A percentile compares a stretch with the other conserved stretches of the same genome.
Conservation (phyloP, 495 filamentous ascomycete species). For the Lasiosphaeria hispida region DNA sequence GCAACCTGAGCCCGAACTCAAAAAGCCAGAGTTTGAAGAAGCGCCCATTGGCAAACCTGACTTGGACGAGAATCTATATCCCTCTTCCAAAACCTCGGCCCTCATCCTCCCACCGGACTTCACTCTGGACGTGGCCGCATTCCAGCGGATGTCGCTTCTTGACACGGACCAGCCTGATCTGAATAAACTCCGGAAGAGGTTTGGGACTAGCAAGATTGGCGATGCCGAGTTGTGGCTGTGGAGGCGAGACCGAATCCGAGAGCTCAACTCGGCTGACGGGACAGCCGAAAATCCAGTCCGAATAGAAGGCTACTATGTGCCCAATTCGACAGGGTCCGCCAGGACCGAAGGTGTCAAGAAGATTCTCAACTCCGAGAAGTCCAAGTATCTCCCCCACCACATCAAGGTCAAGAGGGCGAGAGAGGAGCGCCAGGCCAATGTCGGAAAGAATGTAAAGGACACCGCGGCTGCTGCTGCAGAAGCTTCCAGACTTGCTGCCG, state of each 20-base stretch:
- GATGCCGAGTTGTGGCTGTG: constrained; percentile 79
- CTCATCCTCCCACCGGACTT: constrained; percentile 32
- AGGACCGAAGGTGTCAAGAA: constrained; percentile 91
- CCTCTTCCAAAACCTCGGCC: constrained; percentile 23
- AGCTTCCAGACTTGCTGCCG: constrained; percentile 65
- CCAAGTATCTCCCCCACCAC: constrained; percentile 95
- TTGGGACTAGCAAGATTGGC: constrained; percentile 55
- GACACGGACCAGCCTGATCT: constrained; percentile 75
- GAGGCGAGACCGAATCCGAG: constrained; percentile 85
- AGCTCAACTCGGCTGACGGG: constrained; percentile 60
- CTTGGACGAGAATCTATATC: constrained; percentile 41
- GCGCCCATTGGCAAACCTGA: constrained; percentile 17
- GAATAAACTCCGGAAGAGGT: constrained; percentile 78
- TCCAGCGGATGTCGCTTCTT: constrained; percentile 48
- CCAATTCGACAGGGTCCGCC: constrained; percentile 78
- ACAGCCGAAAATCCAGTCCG: constrained; percentile 42
- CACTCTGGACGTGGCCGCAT: constrained; percentile 34
- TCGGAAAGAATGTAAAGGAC: constrained; percentile 67
- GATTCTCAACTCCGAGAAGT: constrained; percentile 95
- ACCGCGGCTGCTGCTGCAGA: constrained; percentile 62
- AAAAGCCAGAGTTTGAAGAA: constrained; percentile 22
- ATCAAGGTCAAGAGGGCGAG: constrained; percentile 89
- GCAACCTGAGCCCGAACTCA: constrained; percentile 24
- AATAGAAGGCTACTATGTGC: constrained; percentile 89
- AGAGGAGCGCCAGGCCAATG: constrained; percentile 80